Base-by-base conservation (phyloP, 768 basidiomycete genomes). In the Paxillus involutus region DNA sequence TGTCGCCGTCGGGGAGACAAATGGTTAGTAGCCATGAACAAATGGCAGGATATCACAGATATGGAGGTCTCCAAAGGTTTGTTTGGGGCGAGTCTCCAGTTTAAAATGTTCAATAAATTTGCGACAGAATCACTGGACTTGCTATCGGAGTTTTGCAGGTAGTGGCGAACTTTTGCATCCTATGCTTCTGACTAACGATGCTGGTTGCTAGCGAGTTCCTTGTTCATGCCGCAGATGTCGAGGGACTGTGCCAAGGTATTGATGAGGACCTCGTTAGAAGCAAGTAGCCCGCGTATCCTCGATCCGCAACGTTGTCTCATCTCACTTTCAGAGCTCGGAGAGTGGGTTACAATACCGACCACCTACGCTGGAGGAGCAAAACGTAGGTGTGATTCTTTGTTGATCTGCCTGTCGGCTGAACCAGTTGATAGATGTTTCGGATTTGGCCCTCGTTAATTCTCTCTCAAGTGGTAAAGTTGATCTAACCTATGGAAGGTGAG, bases 1-100 rank as follows among this genome's bases (percentile, higher is more conserved):
- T 99, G 96, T 72, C 85, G 96, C 17, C 80, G 82, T 59, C 75
- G 84, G 64, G 87, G 75, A 9, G 75, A 83, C 44, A 84, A 75
- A 57, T 99, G 97, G 97, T 77, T 93, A 33, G 89, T 99, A 12
- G 94, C 96, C 11, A 98, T 95, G 94, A 96, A 98, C 74, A 95
- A 93, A 67, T 99, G 97, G 97, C 95, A 96, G 65, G 88, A 90
- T 55, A 80, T 97, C 48, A 98, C 97, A 0, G 92, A 98, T 63
- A 93, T 93, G 87, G 87, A 91, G 63, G 89, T 99, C 16, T 87
- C 79, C 57, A 76, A 85, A 81, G 91, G 94, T 88, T 49, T 16
- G 71, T 55, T 44, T 30, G 4, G 37, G 39, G 26, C n/a, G 44
- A 41, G 49, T 32, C 32, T 48, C 43, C 7, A 30, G 36, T 44